Conservation (phyloP, 2,329 filamentous ascomycete genomes). For the Ophiocordyceps unilateralis region DNA sequence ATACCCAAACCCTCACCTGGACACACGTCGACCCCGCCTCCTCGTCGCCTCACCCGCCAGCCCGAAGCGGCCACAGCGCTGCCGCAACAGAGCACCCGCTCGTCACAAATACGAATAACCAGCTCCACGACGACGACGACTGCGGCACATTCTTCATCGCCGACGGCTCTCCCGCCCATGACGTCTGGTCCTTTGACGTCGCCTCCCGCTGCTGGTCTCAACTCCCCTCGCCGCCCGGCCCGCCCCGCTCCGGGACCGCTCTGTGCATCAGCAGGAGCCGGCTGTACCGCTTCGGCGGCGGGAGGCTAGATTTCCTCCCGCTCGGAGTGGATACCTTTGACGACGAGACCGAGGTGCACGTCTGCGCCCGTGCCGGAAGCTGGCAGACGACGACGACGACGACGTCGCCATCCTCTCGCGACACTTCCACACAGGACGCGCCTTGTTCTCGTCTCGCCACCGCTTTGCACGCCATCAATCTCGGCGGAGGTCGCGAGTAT, state of each 20-base stretch:
- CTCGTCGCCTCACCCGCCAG: slow-evolving; percentile 31
- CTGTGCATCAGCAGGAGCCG: slow-evolving; percentile 46
- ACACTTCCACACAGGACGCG: slow-evolving; percentile 29
- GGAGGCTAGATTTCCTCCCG: slow-evolving; percentile 48
- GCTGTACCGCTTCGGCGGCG: slow-evolving; percentile 66
- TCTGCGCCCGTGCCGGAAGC: slow-evolving; percentile 27
- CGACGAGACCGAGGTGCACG: slow-evolving; percentile 32
- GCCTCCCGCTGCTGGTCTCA: slow-evolving; percentile 46
- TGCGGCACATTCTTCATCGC: slow-evolving; percentile 53
- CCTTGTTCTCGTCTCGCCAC: slow-evolving; percentile 36
- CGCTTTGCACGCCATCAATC: slow-evolving; percentile 35
- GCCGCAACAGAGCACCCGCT: slow-evolving; percentile 39
- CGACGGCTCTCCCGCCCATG: slow-evolving; percentile 40
- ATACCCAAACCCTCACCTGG: slow-evolving; percentile 50
- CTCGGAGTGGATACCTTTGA: slow-evolving; percentile 38
- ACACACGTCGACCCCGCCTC: slow-evolving; percentile 39
- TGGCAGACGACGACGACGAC: slow-evolving; percentile 32
- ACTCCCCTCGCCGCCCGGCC: slow-evolving; percentile 48
- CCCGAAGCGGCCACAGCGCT: slow-evolving; percentile 56
- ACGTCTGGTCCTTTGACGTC: slow-evolving; percentile 67
- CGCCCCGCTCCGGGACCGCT: slow-evolving; percentile 44
- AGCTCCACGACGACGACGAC: slow-evolving; percentile 43
- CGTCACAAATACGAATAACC: too few species aligned
- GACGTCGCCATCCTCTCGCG: too few species aligned
- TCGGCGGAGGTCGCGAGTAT: slow-evolving; percentile 44